Percentiles rank a stretch among this genome's conserved stretches.
Evolutionary conservation across 352 stramenopile species (phyloP).

Genomic region (Pythium sukuiense): DNA sequence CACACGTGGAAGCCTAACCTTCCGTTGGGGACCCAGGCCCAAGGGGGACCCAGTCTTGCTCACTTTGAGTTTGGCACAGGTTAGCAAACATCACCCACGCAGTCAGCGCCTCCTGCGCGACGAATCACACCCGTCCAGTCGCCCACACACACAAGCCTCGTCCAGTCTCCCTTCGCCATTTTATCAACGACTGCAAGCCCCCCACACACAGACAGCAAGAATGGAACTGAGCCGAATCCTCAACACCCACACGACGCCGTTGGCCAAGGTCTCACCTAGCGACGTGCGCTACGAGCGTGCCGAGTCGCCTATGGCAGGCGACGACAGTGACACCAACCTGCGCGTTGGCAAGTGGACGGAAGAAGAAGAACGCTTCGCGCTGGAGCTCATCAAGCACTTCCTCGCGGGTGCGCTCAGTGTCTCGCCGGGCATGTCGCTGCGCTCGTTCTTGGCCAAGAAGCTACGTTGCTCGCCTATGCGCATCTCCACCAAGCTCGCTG

Average conservation of each 20-base stretch:
- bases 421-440: conserved; percentile 28
- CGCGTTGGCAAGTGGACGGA: conserved; percentile 40
- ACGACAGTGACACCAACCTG: conserved; percentile 13
- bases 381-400: conserved; percentile 34
- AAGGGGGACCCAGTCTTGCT: background rate
- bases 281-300: background rate
- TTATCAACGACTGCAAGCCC: background rate
- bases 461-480: conserved; percentile 36
- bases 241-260: conserved; percentile 12
- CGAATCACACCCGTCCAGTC: background rate
- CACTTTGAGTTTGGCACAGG: conserved; percentile 1
- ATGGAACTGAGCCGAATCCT: conserved; percentile 34
- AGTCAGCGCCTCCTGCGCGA: background rate
- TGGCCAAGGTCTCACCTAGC: background rate
- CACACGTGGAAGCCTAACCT: background rate
- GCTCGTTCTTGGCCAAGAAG: conserved; percentile 33
- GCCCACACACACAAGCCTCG: no score
- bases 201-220: background rate
- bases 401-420: conserved; percentile 22
- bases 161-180: conserved; percentile 5
- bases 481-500: conserved; percentile 39
- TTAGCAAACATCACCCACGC: background rate
- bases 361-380: conserved; percentile 34
- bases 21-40: background rate
- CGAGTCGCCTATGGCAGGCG: conserved; percentile 1